Conservation (phyloP, 1,139 yeast species). For the Blastobotrys persicus region DNA sequence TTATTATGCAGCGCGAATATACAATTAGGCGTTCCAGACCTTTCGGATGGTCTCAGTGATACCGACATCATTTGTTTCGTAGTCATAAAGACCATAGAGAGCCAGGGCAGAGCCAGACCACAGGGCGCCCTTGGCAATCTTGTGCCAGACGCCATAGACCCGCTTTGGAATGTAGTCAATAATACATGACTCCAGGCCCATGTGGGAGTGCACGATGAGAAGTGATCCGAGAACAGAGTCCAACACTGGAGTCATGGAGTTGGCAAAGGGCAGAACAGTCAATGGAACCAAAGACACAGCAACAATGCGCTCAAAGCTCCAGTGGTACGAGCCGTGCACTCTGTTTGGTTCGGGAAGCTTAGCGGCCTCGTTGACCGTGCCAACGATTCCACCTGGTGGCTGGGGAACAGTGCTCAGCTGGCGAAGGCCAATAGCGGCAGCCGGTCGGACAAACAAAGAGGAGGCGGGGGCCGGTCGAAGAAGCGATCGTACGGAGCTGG, state of each 20-base stretch:
- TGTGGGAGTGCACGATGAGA: conserved; percentile 69
- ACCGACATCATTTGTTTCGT: conserved; percentile 78
- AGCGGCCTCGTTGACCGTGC: conserved; percentile 79
- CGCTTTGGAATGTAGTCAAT: conserved; percentile 85
- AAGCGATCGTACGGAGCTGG: conserved; percentile 7
- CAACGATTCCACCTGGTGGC: conserved; percentile 42
- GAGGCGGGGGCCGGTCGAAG: conserved; percentile 6
- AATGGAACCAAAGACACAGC: conserved; percentile 74
- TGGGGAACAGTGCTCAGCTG: conserved; percentile 45
- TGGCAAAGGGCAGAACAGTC: conserved; percentile 65
- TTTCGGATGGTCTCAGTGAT: conserved; percentile 40
- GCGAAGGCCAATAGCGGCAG: conserved; percentile 17
- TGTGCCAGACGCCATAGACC: conserved; percentile 72
- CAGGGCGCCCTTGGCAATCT: conserved; percentile 59
- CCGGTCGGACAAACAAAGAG: not conserved
- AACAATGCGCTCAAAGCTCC: conserved; percentile 76
- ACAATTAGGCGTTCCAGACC: conserved; percentile 42
- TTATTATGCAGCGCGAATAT: not conserved
- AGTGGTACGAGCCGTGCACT: conserved; percentile 81
- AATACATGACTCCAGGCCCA: conserved; percentile 83
- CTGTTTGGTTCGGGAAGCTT: conserved; percentile 58
- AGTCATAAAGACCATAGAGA: conserved; percentile 75
- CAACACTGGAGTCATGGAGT: conserved; percentile 59
- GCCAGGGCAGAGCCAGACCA: conserved; percentile 69
- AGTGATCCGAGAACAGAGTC: conserved; percentile 68